phyloP scores from a whole-genome alignment of 1,284 basidiomycete species.

The Ustilago crameri region DNA sequence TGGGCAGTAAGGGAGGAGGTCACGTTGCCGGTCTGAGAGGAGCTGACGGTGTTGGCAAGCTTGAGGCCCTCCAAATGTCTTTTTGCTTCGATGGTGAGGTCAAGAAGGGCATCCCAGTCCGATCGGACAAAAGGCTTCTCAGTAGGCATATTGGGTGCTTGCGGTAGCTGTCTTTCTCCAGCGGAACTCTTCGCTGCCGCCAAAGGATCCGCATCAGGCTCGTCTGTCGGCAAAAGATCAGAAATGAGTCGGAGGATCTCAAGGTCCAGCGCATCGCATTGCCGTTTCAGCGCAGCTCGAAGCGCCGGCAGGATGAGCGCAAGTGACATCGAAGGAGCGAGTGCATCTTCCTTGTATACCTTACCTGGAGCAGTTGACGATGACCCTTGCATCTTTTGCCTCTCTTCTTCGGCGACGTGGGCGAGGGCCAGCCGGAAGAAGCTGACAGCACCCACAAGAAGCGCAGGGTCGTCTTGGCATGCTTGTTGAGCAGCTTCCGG shows the following conservation, averaged over 20 bases:
- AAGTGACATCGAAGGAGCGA: constrained; percentile 53
- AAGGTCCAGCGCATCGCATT: constrained; percentile 58
- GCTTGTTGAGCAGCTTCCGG: not conserved
- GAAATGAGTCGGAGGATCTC: constrained; percentile 59
- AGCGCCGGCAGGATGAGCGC: constrained; percentile 59
- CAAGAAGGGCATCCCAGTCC: constrained; percentile 64
- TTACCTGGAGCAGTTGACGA: constrained; percentile 12
- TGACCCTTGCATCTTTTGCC: constrained; percentile 27
- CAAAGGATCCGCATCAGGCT: constrained; percentile 3
- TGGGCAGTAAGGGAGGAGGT: constrained; percentile 5
- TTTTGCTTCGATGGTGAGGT: constrained; percentile 57
- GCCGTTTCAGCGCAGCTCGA: constrained; percentile 56
- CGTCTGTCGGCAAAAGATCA: constrained; percentile 48
- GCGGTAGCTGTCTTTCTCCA: constrained; percentile 15
- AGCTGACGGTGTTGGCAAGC: constrained; percentile 20
- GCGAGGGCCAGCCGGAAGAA: constrained; percentile 59
- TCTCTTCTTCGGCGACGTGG: constrained; percentile 49
- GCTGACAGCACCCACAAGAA: constrained; percentile 60
- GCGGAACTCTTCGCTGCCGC: constrained; percentile 6
- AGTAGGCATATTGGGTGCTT: not conserved
- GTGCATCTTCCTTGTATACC: constrained; percentile 48
- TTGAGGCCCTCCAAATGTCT: constrained; percentile 59
- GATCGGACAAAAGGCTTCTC: constrained; percentile 22
- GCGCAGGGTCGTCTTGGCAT: constrained; percentile 47
- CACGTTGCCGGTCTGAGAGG: constrained; percentile 5